phyloP scores from a whole-genome alignment of 2,329 filamentous ascomycete genomes.

The Fusarium sp. region DNA sequence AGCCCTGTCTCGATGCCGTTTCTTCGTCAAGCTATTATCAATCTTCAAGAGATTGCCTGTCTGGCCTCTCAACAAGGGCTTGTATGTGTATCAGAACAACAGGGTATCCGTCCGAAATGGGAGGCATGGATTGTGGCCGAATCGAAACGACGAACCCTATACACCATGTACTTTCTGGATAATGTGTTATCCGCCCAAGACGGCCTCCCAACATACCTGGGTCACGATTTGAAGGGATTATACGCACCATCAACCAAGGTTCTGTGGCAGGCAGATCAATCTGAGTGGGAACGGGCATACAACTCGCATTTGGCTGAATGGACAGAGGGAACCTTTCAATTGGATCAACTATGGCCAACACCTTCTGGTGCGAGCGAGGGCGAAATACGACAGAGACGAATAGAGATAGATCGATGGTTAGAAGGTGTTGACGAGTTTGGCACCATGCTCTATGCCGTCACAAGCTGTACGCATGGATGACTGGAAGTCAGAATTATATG shows the following conservation, averaged over 20 bases:
- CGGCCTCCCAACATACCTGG: conserved; percentile 61
- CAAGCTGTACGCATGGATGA: conserved; percentile 58
- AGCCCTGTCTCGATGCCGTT: conserved; percentile 41
- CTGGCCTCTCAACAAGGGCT: conserved; percentile 56
- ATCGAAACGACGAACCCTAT: conserved; percentile 65
- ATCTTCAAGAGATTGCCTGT: conserved; percentile 58
- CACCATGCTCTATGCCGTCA: conserved; percentile 64
- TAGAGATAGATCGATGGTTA: conserved; percentile 63
- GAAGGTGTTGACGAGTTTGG: conserved; percentile 66
- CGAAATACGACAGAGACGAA: conserved; percentile 48
- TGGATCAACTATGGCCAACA: conserved; percentile 65
- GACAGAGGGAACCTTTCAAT: conserved; percentile 56
- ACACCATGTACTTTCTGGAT: conserved; percentile 66
- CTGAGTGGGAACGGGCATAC: conserved; percentile 60
- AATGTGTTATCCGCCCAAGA: conserved; percentile 60
- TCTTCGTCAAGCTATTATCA: conserved; percentile 60
- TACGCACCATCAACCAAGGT: conserved; percentile 56
- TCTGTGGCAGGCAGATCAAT: conserved; percentile 59
- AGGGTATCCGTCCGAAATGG: conserved; percentile 59
- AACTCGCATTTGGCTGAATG: conserved; percentile 58
- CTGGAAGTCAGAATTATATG: no score
- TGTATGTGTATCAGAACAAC: conserved; percentile 57
- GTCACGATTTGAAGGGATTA: conserved; percentile 61
- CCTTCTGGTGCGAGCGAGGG: conserved; percentile 49
- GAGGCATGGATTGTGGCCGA: conserved; percentile 66